phyloP scores from a whole-genome alignment of 305 asterid species.

The Fraxinus albicans region DNA sequence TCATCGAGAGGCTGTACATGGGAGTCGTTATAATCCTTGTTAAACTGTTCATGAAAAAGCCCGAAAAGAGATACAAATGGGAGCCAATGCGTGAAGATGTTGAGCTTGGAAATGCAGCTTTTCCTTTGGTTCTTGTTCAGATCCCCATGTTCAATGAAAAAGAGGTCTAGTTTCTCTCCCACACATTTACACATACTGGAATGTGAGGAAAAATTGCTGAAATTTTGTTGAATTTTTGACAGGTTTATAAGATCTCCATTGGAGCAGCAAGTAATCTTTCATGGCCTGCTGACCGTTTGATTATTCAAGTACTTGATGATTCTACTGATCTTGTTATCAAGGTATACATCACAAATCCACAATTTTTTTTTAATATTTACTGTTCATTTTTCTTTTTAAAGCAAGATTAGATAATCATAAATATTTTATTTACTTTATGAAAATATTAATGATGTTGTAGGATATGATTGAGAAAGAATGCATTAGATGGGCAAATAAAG shows the following conservation, averaged over 20 bases:
- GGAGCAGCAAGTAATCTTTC: conserved; percentile 89
- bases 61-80: conserved; percentile 74
- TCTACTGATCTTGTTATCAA: conserved; percentile 70
- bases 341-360: conserved; percentile 35
- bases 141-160: conserved; percentile 90
- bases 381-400: background rate
- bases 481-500: conserved; percentile 78
- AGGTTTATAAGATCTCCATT: conserved; percentile 95
- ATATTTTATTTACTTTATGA: background rate
- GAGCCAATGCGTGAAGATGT: conserved; percentile 71
- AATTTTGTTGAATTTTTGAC: background rate
- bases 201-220: background rate
- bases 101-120: conserved; percentile 57
- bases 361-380: background rate
- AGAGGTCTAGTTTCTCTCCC: conserved; percentile 46
- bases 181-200: background rate
- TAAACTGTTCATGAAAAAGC: conserved; percentile 65
- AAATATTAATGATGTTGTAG: conserved; percentile 26
- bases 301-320: conserved; percentile 94
- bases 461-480: conserved; percentile 91
- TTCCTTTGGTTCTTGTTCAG: conserved; percentile 84
- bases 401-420: no score
- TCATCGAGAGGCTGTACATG: conserved; percentile 52
- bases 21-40: conserved; percentile 42
- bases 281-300: conserved; percentile 90